Conservation (phyloP, 2,329 filamentous ascomycete species). For the Trichoderma aggressivum region DNA sequence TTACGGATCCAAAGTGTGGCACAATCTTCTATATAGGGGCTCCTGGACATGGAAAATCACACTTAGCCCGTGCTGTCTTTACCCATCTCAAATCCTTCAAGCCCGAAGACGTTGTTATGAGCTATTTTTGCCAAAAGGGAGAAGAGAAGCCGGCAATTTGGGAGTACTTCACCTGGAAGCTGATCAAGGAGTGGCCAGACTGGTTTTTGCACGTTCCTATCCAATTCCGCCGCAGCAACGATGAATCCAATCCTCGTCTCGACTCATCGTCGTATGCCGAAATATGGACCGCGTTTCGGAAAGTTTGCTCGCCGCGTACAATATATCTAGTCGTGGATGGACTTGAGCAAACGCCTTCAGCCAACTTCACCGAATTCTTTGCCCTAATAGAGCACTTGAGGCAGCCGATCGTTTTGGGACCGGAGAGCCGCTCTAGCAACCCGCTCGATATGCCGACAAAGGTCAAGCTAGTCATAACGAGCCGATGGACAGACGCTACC, state of each 20-base stretch:
- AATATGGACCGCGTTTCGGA: constrained; percentile 22
- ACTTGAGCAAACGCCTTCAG: constrained; percentile 21
- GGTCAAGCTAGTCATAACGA: constrained; percentile 14
- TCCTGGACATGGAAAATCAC: constrained; percentile 25
- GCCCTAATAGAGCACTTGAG: constrained; percentile 7
- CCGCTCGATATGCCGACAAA: not conserved
- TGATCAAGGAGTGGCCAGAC: constrained; percentile 18
- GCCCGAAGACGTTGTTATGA: constrained; percentile 20
- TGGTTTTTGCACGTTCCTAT: constrained; percentile 22
- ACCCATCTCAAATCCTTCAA: constrained; percentile 20
- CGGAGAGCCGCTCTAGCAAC: not conserved
- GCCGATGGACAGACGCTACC: constrained; percentile 3
- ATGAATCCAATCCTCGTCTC: constrained; percentile 6
- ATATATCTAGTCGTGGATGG: constrained; percentile 27
- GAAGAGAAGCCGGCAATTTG: constrained; percentile 22
- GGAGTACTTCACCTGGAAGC: constrained; percentile 23
- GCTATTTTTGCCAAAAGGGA: constrained; percentile 24
- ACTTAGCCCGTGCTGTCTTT: constrained; percentile 23
- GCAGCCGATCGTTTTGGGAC: not conserved
- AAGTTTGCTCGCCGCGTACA: not conserved
- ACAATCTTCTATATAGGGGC: constrained; percentile 21
- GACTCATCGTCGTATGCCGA: constrained; percentile 20
- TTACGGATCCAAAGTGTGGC: constrained; percentile 13
- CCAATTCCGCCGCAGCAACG: constrained; percentile 15
- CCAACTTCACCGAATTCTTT: constrained; percentile 1